Evolutionary conservation across 2,329 filamentous ascomycete genomes (phyloP).

Genomic region (Phyllosticta paracitricarpa): DNA sequence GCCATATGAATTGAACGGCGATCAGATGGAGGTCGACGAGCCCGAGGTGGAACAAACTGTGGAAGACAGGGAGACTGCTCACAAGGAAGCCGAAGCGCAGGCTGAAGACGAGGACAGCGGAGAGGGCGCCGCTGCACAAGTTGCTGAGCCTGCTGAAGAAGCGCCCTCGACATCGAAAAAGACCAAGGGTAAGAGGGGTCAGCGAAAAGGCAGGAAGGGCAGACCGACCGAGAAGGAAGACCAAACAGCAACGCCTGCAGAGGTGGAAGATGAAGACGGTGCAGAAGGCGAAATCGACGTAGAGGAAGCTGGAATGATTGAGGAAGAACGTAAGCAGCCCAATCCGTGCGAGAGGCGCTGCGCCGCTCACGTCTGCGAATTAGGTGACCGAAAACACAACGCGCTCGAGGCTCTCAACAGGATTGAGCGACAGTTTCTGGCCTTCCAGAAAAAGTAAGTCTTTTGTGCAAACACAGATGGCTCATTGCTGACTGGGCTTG

Average conservation of each 20-base stretch:
- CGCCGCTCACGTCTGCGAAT: background rate
- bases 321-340: constrained; percentile 27
- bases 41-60: constrained; percentile 4
- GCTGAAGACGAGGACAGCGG: constrained; percentile 2
- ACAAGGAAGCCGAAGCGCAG: constrained; percentile 19
- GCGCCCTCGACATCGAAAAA: background rate
- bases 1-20: constrained; percentile 18
- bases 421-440: constrained; percentile 81
- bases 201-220: constrained; percentile 8
- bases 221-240: constrained; percentile 3
- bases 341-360: background rate
- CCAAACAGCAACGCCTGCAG: constrained; percentile 17
- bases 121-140: constrained; percentile 1
- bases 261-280: constrained; percentile 20
- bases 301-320: constrained; percentile 25
- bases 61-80: constrained; percentile 2
- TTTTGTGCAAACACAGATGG: no score
- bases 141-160: background rate
- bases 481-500: background rate
- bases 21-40: constrained; percentile 21
- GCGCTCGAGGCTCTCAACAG: constrained; percentile 70
- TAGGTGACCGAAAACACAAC: constrained; percentile 57
- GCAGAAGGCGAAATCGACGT: constrained; percentile 35
- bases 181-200: constrained; percentile 7
- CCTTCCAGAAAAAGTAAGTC: constrained; percentile 67